Percentiles rank a stretch among this genome's conserved stretches.
phyloP scores from a whole-genome alignment of 768 basidiomycete genomes.

The Rhizopogon roseolus region DNA sequence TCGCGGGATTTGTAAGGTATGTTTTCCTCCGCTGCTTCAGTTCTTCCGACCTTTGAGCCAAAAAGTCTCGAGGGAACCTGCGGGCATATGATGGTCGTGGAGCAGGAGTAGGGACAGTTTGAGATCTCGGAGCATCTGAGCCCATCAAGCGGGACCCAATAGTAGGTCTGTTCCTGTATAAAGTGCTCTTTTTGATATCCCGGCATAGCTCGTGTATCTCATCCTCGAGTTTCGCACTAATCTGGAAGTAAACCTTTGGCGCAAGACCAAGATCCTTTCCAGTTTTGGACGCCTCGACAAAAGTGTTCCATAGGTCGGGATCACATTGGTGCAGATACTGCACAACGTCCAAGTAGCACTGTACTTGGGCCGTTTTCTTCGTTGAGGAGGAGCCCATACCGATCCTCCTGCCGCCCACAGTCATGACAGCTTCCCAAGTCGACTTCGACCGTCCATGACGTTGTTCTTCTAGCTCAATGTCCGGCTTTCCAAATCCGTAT shows the following conservation, averaged over 20 bases:
- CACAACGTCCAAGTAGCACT: constrained; percentile 84
- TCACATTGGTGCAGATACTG: constrained; percentile 87
- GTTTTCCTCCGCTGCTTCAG: constrained; percentile 48
- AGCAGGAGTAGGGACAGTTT: constrained; percentile 1
- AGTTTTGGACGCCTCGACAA: constrained; percentile 51
- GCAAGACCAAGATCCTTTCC: constrained; percentile 70
- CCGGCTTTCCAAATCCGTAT: constrained; percentile 70
- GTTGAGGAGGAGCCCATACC: constrained; percentile 65
- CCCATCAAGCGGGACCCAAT: constrained; percentile 13
- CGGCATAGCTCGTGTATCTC: constrained; percentile 65
- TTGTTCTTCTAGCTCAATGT: constrained; percentile 49
- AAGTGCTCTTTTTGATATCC: constrained; percentile 56
- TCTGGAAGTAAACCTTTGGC: constrained; percentile 61
- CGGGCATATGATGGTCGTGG: constrained; percentile 17
- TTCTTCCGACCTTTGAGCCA: constrained; percentile 50
- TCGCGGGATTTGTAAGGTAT: constrained; percentile 56
- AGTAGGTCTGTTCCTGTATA: constrained; percentile 64
- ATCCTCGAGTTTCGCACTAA: constrained; percentile 60
- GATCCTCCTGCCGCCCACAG: constrained; percentile 73
- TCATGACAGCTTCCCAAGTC: constrained; percentile 71
- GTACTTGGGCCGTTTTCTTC: constrained; percentile 70
- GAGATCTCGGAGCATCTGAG: constrained; percentile 1
- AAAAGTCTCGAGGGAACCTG: constrained; percentile 24
- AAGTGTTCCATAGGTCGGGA: constrained; percentile 71
- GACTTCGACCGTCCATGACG: constrained; percentile 19